Evolutionary conservation across 768 basidiomycete species (phyloP).

Genomic region (Tulasnella sp.): DNA sequence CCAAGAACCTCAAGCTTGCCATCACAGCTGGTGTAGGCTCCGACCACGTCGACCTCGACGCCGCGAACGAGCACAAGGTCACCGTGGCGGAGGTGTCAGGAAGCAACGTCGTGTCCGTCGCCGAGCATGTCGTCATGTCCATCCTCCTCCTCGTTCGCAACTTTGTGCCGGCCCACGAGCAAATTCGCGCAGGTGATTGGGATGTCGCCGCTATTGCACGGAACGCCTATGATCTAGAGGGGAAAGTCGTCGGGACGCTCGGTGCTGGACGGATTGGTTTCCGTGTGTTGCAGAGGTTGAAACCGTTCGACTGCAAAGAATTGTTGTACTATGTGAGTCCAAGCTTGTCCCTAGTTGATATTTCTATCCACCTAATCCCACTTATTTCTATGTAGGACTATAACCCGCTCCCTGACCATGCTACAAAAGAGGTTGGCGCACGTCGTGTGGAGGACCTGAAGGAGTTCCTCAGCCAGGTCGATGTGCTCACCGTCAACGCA

Average conservation of each 20-base stretch:
- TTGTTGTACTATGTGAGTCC: slow-evolving; percentile 78
- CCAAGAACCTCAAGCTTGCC: slow-evolving; percentile 80
- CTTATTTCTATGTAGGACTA: slow-evolving; percentile 17
- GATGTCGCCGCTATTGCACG: slow-evolving; percentile 72
- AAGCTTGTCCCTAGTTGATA: slow-evolving; percentile 49
- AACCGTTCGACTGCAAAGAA: slow-evolving; percentile 82
- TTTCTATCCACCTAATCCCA: background rate
- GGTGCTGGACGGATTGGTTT: slow-evolving; percentile 73
- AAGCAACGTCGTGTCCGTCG: slow-evolving; percentile 83
- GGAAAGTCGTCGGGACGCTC: slow-evolving; percentile 85
- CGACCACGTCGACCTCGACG: slow-evolving; percentile 84
- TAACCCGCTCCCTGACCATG: slow-evolving; percentile 33
- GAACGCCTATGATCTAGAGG: slow-evolving; percentile 79
- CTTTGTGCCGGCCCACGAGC: slow-evolving; percentile 81
- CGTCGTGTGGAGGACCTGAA: slow-evolving; percentile 25
- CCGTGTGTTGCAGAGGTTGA: slow-evolving; percentile 60
- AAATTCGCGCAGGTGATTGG: slow-evolving; percentile 82
- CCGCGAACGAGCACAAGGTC: slow-evolving; percentile 66
- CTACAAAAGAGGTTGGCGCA: slow-evolving; percentile 52
- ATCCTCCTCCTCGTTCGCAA: slow-evolving; percentile 86
- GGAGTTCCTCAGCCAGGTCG: slow-evolving; percentile 38
- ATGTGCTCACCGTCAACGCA: slow-evolving; percentile 78
- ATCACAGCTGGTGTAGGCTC: slow-evolving; percentile 87
- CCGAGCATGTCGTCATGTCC: slow-evolving; percentile 84
- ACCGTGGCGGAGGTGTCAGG: slow-evolving; percentile 82